A percentile compares a stretch with the other conserved stretches of the same genome.
Conservation (phyloP, 2,329 filamentous ascomycete species). For the Diplodia intermedia region DNA sequence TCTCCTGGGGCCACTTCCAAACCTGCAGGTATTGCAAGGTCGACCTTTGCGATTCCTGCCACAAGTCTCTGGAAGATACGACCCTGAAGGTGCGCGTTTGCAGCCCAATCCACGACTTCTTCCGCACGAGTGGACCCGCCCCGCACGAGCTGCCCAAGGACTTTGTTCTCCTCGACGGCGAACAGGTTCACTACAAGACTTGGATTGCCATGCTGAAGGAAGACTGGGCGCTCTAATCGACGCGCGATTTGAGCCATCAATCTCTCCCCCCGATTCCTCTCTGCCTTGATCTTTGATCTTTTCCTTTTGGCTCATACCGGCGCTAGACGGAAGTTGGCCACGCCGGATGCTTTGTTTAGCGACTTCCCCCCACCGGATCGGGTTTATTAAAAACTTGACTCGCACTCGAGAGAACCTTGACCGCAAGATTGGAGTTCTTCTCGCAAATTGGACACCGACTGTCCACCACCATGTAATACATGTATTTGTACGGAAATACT, state of each 20-base stretch:
- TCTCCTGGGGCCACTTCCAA: conserved; percentile 25
- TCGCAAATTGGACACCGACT: background rate
- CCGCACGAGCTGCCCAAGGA: conserved; percentile 21
- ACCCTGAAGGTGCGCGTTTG: conserved; percentile 16
- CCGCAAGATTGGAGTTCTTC: background rate
- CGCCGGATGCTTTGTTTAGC: background rate
- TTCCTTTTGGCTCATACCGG: conserved; percentile 3
- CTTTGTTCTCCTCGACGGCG: conserved; percentile 25
- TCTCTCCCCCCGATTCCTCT: background rate
- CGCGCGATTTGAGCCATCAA: background rate
- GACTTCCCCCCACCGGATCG: background rate
- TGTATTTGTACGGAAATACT: conserved; percentile 1
- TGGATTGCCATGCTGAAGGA: conserved; percentile 27
- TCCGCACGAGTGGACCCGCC: conserved; percentile 19
- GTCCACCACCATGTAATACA: conserved; percentile 1
- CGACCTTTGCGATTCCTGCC: conserved; percentile 26
- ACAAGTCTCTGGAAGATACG: conserved; percentile 21
- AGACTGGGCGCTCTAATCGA: conserved; percentile 17
- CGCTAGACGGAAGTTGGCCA: background rate
- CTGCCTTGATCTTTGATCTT: background rate
- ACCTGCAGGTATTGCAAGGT: conserved; percentile 28
- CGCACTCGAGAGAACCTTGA: background rate
- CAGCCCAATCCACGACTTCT: conserved; percentile 25
- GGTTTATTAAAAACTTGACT: background rate
- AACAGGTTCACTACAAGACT: conserved; percentile 19